Base-by-base conservation (phyloP, 352 stramenopile species). In the Phytophthora pini region DNA sequence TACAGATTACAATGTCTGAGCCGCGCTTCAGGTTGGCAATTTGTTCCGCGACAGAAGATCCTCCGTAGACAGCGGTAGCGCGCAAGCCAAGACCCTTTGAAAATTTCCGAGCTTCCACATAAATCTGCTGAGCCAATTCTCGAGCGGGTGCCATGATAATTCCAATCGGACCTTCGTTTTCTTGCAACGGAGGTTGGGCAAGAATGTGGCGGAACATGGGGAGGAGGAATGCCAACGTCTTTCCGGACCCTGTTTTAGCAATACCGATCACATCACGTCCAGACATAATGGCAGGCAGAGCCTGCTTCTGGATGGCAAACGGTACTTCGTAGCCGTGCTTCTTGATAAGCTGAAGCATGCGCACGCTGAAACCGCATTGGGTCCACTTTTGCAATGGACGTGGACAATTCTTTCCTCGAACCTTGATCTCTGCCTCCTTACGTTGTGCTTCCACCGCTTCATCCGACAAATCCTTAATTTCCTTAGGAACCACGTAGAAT, bases 211-310 rank as follows among this genome's bases (percentile, higher is more conserved):
- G 85, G 50, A 99, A 94, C 87, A 99, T 94, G 1, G 97, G 93
- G 26, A 98, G 72, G 26, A 97, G 58, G 48, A 97, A 97, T n/a
- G 90, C 91, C 7, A 97, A 70, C 1, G 90, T 97, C 63, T 97
- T 97, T 45, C 90, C 90, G 1, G 90, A 98, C 8, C 96, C 96
- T n/a, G 96, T 99, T 72, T 99, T 99, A 6, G 98, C 98, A 62
- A 99, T 98, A 12, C 96, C 98, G 68, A 99, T 99, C 2, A 99
- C 94, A 77, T 99, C 98, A 36, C 98, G 84, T 12, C 98, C 98
- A 0, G 91, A 94, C 98, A 99, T 99, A 63, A 99, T 98, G 15
- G 95, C 97, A 31, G 98, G 98, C 17, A 99, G 70, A 4, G 93
- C 89, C 74, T 99, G 97, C 22, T 93, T 87, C 70, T 99, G 98